Percentiles rank a stretch among this genome's conserved stretches.
Evolutionary conservation across 75 land plant species (phyloP).

Genomic region (Cryptomeria japonica): DNA sequence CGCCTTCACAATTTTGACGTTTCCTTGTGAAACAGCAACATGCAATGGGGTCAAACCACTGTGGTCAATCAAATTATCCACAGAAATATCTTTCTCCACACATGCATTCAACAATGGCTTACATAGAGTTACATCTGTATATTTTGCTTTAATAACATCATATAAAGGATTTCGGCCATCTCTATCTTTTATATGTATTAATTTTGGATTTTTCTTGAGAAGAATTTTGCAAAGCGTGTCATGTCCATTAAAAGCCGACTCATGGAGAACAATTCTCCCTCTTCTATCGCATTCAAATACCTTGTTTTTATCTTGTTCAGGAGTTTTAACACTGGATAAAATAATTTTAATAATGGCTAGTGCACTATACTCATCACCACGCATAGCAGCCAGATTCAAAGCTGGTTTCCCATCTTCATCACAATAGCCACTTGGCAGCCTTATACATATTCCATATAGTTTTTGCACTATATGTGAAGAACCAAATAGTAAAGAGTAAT

Average conservation of each 20-base stretch:
- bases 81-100: not conserved
- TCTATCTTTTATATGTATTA: not conserved
- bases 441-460: not conserved
- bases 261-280: not conserved
- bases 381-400: not conserved
- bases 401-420: not conserved
- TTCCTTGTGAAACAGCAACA: not conserved
- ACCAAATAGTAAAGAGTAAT: not conserved
- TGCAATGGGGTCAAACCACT: not conserved
- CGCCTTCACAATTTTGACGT: not conserved
- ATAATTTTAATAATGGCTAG: not conserved
- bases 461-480: not conserved
- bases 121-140: not conserved
- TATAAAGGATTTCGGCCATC: not conserved
- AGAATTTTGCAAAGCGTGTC: not conserved
- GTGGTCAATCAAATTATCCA: not conserved
- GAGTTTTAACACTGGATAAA: no score
- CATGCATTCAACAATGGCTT: not conserved
- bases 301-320: not conserved
- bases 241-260: not conserved
- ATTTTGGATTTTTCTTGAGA: not conserved
- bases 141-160: not conserved
- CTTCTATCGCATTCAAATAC: not conserved
- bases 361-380: not conserved
- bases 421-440: not conserved